A percentile compares a stretch with the other conserved stretches of the same genome.
phyloP scores from a whole-genome alignment of 2,329 filamentous ascomycete species.

The Pseudocercospora musae region DNA sequence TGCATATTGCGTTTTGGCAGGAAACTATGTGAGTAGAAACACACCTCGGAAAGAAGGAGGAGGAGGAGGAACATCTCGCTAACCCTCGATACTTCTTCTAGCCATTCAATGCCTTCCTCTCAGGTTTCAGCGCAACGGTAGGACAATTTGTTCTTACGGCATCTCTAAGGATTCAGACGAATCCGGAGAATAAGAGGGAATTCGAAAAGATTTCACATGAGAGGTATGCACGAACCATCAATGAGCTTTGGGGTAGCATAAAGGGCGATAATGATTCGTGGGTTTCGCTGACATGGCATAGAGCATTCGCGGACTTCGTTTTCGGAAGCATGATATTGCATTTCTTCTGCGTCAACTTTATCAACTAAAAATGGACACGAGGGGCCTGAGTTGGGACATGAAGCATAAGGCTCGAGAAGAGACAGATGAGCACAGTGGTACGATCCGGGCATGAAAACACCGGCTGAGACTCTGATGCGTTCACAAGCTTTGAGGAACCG shows the following conservation, averaged over 20 bases:
- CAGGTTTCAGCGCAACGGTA: slow-evolving; percentile 89
- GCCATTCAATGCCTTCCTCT: slow-evolving; percentile 98
- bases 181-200: slow-evolving; percentile 72
- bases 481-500: background rate
- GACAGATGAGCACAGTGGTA: background rate
- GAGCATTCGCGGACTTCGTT: slow-evolving; percentile 93
- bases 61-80: too few relatives aligned
- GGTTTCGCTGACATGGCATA: slow-evolving; percentile 38
- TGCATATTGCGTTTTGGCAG: slow-evolving; percentile 82
- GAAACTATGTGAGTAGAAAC: slow-evolving; percentile 77
- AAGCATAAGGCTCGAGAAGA: background rate
- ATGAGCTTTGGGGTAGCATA: too few relatives aligned
- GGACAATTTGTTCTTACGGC: slow-evolving; percentile 97
- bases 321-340: slow-evolving; percentile 93
- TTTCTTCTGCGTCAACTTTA: slow-evolving; percentile 99
- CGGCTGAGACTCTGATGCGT: background rate
- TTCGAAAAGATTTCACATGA: slow-evolving; percentile 76
- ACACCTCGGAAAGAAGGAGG: background rate
- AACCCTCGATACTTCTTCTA: slow-evolving; percentile 40
- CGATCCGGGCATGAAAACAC: background rate
- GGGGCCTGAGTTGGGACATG: background rate
- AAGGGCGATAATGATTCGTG: too few relatives aligned
- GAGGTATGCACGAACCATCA: too few relatives aligned
- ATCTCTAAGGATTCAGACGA: slow-evolving; percentile 87
- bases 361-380: slow-evolving; percentile 64